These are phyloP conservation scores for Ceratonia siliqua DNA, from an alignment of 306 rosid genomes.

Conservation along the genomic window DNA sequence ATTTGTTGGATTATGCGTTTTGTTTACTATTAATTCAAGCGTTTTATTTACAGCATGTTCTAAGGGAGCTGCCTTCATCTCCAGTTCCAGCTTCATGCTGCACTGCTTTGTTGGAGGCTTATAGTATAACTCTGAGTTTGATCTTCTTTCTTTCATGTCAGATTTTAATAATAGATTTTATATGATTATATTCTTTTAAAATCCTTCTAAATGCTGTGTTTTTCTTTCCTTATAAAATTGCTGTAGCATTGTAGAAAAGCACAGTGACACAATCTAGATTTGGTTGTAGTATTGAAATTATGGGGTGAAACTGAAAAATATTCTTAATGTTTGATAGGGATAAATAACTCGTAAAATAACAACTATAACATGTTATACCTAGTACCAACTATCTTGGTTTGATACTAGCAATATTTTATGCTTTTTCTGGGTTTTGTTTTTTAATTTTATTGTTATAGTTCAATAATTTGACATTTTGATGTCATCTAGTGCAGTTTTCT, in stretches of 20 bases:
- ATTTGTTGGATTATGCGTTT: constrained; percentile 25
- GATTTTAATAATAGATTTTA: constrained; percentile 7
- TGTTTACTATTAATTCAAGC: constrained; percentile 5
- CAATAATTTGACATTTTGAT: not conserved
- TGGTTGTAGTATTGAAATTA: constrained; percentile 1
- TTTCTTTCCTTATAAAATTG: not conserved
- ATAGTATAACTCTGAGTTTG: constrained; percentile 52
- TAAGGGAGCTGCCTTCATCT: constrained; percentile 96
- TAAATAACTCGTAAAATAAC: constrained; percentile 2
- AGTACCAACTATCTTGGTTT: not conserved
- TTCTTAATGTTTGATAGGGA: not conserved
- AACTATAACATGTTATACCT: too few species aligned
- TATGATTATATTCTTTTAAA: constrained; percentile 11
- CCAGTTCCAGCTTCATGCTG: constrained; percentile 99
- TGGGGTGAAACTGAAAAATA: not conserved
- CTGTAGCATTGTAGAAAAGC: not conserved
- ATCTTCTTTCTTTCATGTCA: constrained; percentile 12
- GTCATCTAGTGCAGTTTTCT: not conserved
- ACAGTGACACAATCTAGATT: not conserved
- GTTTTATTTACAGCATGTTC: constrained; percentile 76
- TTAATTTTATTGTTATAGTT: not conserved
- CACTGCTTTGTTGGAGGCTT: constrained; percentile 94
- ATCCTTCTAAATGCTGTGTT: not conserved
- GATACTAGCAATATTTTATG: not conserved
- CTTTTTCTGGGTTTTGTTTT: not conserved